Evolutionary conservation across 805 yeast genomes (phyloP).

Genomic region (Metschnikowia henanensis): DNA sequence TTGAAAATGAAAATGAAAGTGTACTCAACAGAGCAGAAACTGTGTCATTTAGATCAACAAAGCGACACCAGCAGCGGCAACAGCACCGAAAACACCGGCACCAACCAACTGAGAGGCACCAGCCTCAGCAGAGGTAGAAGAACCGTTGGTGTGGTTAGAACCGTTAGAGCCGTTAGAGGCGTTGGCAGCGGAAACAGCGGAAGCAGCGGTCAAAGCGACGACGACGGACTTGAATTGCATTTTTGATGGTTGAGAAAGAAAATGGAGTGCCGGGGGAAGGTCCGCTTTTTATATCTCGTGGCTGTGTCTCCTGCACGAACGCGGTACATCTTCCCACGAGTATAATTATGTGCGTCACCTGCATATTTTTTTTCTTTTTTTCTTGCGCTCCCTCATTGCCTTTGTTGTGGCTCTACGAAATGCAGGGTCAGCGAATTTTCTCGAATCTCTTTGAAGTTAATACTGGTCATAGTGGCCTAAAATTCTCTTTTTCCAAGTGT

Average conservation of each 20-base stretch:
- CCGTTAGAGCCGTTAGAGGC: slow-evolving; percentile 20
- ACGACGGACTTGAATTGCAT: slow-evolving; percentile 42
- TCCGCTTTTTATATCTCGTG: slow-evolving; percentile 12
- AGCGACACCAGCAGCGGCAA: slow-evolving; percentile 37
- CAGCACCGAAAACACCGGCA: slow-evolving; percentile 31
- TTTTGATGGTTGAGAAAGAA: slow-evolving; percentile 10
- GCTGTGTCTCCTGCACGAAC: slow-evolving; percentile 9
- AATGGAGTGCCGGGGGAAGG: background rate
- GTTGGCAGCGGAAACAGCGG: slow-evolving; percentile 36
- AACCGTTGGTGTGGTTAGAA: slow-evolving; percentile 23
- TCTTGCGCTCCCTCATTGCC: background rate
- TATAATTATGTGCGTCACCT: slow-evolving; percentile 7
- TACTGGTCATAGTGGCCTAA: too few species aligned
- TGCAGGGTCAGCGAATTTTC: slow-evolving; percentile 4
- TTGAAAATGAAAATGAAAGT: slow-evolving; percentile 8
- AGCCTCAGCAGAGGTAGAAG: slow-evolving; percentile 25
- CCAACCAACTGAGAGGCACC: slow-evolving; percentile 37
- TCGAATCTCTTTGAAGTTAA: slow-evolving; percentile 5
- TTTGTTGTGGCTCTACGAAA: background rate
- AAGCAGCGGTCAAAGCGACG: slow-evolving; percentile 38
- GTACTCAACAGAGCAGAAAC: slow-evolving; percentile 1
- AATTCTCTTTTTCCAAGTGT: too few species aligned
- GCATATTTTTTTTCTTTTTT: slow-evolving; percentile 6
- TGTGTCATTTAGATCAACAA: slow-evolving; percentile 33
- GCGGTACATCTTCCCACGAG: slow-evolving; percentile 3